These are phyloP conservation scores for Ogataea methanolica DNA, from an alignment of 805 yeast genomes.

Conservation along the genomic window DNA sequence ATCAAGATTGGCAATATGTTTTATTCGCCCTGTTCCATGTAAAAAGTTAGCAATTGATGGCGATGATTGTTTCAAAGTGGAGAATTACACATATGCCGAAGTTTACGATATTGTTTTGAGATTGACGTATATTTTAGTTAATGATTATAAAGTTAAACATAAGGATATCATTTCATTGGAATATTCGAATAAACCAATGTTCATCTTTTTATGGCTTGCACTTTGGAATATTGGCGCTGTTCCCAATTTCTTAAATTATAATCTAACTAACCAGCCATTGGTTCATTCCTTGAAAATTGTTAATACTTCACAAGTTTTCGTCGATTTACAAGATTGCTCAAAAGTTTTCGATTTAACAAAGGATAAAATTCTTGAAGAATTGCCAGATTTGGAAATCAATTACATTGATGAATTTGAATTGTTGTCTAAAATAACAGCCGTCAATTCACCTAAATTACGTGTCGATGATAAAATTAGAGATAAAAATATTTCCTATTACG, in stretches of 20 bases:
- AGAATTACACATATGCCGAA: slow-evolving; percentile 63
- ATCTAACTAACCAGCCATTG: slow-evolving; percentile 66
- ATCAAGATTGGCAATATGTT: slow-evolving; percentile 56
- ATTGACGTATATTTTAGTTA: slow-evolving; percentile 58
- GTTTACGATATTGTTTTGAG: slow-evolving; percentile 61
- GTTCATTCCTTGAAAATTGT: slow-evolving; percentile 76
- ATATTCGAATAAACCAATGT: slow-evolving; percentile 79
- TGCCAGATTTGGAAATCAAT: slow-evolving; percentile 26
- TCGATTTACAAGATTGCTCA: slow-evolving; percentile 64
- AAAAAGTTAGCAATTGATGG: slow-evolving; percentile 35
- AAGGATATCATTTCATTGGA: slow-evolving; percentile 72
- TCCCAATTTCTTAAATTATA: slow-evolving; percentile 85
- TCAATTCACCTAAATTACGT: slow-evolving; percentile 44
- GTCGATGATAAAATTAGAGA: slow-evolving; percentile 56
- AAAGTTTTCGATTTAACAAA: slow-evolving; percentile 40
- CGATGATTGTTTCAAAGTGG: slow-evolving; percentile 57
- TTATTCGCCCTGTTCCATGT: slow-evolving; percentile 42
- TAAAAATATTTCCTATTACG: slow-evolving; percentile 49
- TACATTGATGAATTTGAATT: slow-evolving; percentile 16
- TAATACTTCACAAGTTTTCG: slow-evolving; percentile 57
- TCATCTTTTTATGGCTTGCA: slow-evolving; percentile 76
- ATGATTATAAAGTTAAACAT: slow-evolving; percentile 58
- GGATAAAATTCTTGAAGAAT: slow-evolving; percentile 30
- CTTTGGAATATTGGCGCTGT: slow-evolving; percentile 88
- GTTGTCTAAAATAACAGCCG: slow-evolving; percentile 1